Conservation (phyloP, 1,139 yeast genomes). For the Yamadazyma triangularis region DNA sequence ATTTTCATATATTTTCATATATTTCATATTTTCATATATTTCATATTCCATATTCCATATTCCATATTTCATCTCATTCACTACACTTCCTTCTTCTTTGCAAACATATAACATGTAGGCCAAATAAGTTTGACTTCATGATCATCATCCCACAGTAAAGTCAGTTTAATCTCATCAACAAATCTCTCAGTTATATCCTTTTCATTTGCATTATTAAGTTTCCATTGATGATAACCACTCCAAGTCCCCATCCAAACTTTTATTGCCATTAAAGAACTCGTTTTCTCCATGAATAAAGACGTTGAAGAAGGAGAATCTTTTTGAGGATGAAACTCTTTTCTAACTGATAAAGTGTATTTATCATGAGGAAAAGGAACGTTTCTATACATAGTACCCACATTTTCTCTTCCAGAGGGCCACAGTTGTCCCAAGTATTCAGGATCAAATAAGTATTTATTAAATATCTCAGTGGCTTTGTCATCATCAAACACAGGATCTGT, state of each 20-base stretch:
- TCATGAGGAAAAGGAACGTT: too few relatives aligned
- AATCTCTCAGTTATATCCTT: conserved; percentile 39
- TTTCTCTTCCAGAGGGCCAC: conserved; percentile 75
- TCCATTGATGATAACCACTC: conserved; percentile 75
- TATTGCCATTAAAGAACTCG: conserved; percentile 40
- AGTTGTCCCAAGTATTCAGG: conserved; percentile 54
- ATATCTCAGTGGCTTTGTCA: conserved; percentile 39
- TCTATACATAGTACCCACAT: conserved; percentile 41
- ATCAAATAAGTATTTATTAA: conserved; percentile 20
- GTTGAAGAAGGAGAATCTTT: too few relatives aligned
- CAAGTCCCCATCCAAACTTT: conserved; percentile 54
- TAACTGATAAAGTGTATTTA: too few relatives aligned
- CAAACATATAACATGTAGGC: too few relatives aligned
- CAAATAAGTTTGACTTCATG: too few relatives aligned
- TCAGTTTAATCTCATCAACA: too few relatives aligned
- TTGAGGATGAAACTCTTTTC: conserved; percentile 34
- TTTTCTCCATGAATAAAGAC: conserved; percentile 35
- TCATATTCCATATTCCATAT: too few relatives aligned
- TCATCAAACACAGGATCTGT: conserved; percentile 56
- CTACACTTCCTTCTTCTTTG: too few relatives aligned
- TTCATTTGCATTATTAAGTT: conserved; percentile 24
- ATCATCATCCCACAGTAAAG: too few relatives aligned
- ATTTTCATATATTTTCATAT: too few relatives aligned
- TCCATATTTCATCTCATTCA: too few relatives aligned
- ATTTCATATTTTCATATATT: too few relatives aligned